Evolutionary conservation across 2,329 filamentous ascomycete species (phyloP).

Genomic region (Botrytis elliptica): DNA sequence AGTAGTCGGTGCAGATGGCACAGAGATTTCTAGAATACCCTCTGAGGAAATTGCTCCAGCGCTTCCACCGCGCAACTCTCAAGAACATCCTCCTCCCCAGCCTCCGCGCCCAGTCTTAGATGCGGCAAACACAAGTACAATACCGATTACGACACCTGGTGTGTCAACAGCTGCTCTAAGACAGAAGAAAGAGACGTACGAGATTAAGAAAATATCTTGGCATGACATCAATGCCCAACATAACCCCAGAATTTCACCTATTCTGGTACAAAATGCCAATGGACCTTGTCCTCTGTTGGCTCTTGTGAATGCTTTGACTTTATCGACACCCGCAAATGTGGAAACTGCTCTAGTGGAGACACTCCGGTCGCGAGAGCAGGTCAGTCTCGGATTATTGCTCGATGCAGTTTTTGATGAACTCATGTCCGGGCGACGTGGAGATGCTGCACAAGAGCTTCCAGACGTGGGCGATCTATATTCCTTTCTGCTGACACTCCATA

Average conservation of each 20-base stretch:
- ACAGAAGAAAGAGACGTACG: conserved; percentile 69
- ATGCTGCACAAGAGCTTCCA: conserved; percentile 62
- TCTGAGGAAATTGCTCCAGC: conserved; percentile 30
- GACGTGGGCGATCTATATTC: conserved; percentile 85
- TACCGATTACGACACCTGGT: conserved; percentile 25
- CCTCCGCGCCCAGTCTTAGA: conserved; percentile 31
- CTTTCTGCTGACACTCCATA: conserved; percentile 86
- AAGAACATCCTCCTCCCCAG: conserved; percentile 32
- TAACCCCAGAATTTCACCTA: conserved; percentile 75
- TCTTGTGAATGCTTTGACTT: conserved; percentile 84
- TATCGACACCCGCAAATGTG: conserved; percentile 69
- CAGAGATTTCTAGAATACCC: conserved; percentile 22
- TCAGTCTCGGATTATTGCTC: conserved; percentile 80
- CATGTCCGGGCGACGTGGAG: conserved; percentile 70
- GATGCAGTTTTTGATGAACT: conserved; percentile 93
- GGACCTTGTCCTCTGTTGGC: conserved; percentile 92
- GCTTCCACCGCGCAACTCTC: conserved; percentile 33
- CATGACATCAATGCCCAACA: conserved; percentile 59
- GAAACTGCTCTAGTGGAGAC: conserved; percentile 75
- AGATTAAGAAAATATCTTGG: conserved; percentile 91
- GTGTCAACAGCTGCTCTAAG: conserved; percentile 20
- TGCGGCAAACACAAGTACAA: conserved; percentile 23
- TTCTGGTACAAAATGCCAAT: conserved; percentile 89
- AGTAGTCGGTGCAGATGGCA: conserved; percentile 25
- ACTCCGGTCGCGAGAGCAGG: conserved; percentile 76